Percentiles rank a stretch among this genome's conserved stretches.
Evolutionary conservation across 306 rosid species (phyloP).

Genomic region (Lathyrus tuberosus): DNA sequence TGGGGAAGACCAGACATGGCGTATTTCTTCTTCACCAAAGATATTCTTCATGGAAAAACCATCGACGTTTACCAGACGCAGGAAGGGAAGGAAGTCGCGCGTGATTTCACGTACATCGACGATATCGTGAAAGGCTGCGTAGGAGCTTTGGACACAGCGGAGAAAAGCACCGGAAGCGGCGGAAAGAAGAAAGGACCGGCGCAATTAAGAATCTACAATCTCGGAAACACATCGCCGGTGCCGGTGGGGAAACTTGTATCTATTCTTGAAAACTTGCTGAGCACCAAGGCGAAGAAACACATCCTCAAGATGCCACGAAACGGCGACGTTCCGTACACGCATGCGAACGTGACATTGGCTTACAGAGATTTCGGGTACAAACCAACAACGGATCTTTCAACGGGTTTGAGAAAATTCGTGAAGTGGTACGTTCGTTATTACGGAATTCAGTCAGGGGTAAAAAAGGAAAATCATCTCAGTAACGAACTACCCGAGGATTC

Average conservation of each 20-base stretch:
- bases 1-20: constrained; percentile 99
- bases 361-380: constrained; percentile 66
- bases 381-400: constrained; percentile 72
- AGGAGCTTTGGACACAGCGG: constrained; percentile 74
- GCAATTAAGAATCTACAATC: constrained; percentile 70
- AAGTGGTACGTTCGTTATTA: constrained; percentile 91
- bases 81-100: constrained; percentile 88
- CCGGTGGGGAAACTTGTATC: constrained; percentile 81
- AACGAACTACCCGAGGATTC: constrained; percentile 57
- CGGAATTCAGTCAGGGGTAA: constrained; percentile 66
- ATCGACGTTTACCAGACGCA: constrained; percentile 66
- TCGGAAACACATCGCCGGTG: constrained; percentile 87
- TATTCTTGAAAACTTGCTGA: constrained; percentile 55
- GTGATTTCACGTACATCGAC: constrained; percentile 92
- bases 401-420: constrained; percentile 81
- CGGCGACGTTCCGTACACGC: constrained; percentile 93
- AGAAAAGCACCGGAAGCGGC: constrained; percentile 81
- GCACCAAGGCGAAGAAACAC: constrained; percentile 69
- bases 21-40: constrained; percentile 85
- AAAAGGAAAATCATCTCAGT: constrained; percentile 46
- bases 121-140: constrained; percentile 79
- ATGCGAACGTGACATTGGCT: constrained; percentile 83
- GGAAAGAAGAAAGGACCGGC: constrained; percentile 76
- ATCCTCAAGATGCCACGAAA: constrained; percentile 81
- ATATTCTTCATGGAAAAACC: constrained; percentile 69